Base-by-base conservation (phyloP, 495 filamentous ascomycete genomes). In the Penicillium flavigenum region DNA sequence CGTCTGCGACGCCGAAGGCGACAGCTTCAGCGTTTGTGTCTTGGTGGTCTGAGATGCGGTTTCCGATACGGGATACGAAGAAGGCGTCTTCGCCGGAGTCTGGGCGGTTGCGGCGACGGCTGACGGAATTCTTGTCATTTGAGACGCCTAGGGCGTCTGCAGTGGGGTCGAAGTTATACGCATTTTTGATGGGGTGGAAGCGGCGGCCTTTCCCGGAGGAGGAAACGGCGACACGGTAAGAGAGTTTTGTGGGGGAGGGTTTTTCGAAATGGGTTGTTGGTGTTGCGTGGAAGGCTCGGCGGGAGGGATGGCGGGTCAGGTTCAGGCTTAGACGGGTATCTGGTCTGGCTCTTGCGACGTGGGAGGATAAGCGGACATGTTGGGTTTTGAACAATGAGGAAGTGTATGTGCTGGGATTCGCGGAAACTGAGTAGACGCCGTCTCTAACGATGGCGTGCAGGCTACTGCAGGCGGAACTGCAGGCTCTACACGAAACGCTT, bases 41-140 rank as follows among this genome's bases (percentile, higher is more conserved):
- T 22, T 57, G 32, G 39, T 56, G 51, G 41, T 46, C 59, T 32
- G 51, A 55, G 43, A 59, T 43, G 19, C 42, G 27, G 8, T 73
- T 80, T 44, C 87, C 84, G 29, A 96, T 75, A 11, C 81, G 83
- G 62, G 87, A 89, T 38, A 94, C 85, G 73, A 99, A 98, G 72
- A 97, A 98, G 32, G 95, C 89, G 82, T 99, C 94, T 69, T 98
- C 91, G 11, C 94, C 94, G 48, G 88, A 91, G 47, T 86, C 86
- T 11, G 87, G 86, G n/a, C 89, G 79, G 51, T 65, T 66, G 48
- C 66, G 65, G 20, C 72, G 69, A 12, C 71, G 70, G 12, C 61
- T 57, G 19, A 46, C 67, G 10, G 65, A 64, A 54, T 69, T 68
- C 45, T 67, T 62, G 36, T 70, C 69, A 24, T 74, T 59, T 69